Percentiles rank a stretch among this genome's conserved stretches.
Evolutionary conservation across 1,139 yeast species (phyloP).

Genomic region (Yamadazyma taylorii): DNA sequence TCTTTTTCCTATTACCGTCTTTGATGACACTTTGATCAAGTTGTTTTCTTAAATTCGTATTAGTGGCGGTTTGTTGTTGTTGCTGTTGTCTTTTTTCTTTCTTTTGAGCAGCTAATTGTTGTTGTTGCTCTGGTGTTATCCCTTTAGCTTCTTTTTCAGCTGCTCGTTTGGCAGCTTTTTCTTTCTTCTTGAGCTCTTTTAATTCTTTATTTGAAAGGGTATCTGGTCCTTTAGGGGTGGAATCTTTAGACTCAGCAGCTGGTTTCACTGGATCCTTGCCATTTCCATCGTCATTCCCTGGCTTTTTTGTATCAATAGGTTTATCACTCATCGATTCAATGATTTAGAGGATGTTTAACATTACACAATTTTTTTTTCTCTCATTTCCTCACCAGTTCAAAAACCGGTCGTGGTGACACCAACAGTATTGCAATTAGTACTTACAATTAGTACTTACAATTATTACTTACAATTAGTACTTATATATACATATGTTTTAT

Average conservation of each 20-base stretch:
- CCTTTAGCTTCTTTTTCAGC: conserved; percentile 59
- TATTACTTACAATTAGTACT: no score
- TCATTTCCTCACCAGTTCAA: no score
- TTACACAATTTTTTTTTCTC: no score
- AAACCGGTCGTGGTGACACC: no score
- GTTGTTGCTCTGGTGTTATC: conserved; percentile 45
- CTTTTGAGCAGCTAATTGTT: conserved; percentile 39
- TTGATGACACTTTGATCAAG: conserved; percentile 54
- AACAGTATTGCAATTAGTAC: no score
- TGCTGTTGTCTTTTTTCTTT: conserved; percentile 38
- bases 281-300: conserved; percentile 3
- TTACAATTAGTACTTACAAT: no score
- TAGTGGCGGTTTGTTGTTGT: conserved; percentile 32
- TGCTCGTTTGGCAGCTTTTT: conserved; percentile 88
- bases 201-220: conserved; percentile 74
- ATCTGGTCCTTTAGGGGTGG: conserved; percentile 8
- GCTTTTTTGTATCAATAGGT: conserved; percentile 7
- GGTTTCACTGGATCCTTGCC: conserved; percentile 1
- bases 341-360: no score
- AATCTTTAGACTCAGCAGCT: conserved; percentile 7
- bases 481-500: no score
- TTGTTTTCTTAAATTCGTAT: conserved; percentile 56
- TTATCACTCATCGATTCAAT: no score
- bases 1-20: conserved; percentile 38
- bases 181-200: conserved; percentile 83